Conservation (phyloP, 352 stramenopile genomes). For the Pythium sp. region DNA sequence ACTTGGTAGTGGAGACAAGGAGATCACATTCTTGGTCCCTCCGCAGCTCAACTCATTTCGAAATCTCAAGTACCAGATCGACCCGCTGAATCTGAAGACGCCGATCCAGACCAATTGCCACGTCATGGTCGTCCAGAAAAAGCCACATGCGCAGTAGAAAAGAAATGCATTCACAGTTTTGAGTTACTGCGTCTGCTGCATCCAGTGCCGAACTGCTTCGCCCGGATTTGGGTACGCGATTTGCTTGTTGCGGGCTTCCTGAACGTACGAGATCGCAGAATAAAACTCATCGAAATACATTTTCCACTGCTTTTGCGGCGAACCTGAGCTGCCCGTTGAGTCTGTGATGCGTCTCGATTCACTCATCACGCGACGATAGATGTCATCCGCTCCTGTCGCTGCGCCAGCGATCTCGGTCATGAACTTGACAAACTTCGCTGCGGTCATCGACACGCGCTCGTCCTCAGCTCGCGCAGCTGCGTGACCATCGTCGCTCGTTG, state of each 20-base stretch:
- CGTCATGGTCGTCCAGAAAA: constrained; percentile 48
- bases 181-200: constrained; percentile 67
- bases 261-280: constrained; percentile 56
- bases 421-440: constrained; percentile 51
- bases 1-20: constrained; percentile 15
- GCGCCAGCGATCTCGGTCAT: constrained; percentile 62
- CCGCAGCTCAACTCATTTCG: constrained; percentile 57
- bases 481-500: constrained; percentile 19
- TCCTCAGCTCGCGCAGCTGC: constrained; percentile 19
- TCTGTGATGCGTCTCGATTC: constrained; percentile 22
- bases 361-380: constrained; percentile 49
- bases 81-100: constrained; percentile 27
- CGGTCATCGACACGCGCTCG: constrained; percentile 45
- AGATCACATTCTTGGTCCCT: constrained; percentile 31
- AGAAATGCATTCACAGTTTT: not conserved
- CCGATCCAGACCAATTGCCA: constrained; percentile 58
- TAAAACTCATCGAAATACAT: constrained; percentile 79
- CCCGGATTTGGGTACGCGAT: constrained; percentile 38
- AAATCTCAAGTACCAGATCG: constrained; percentile 56
- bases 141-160: not conserved
- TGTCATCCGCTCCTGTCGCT: constrained; percentile 23
- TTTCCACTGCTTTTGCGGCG: constrained; percentile 10
- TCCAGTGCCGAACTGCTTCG: constrained; percentile 67
- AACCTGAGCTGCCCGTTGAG: not conserved
- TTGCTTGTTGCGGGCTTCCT: constrained; percentile 35